Evolutionary conservation across 2,329 filamentous ascomycete genomes (phyloP), one percentile per base, ranked within the genome.

Genomic region (Graphium sp.): DNA sequence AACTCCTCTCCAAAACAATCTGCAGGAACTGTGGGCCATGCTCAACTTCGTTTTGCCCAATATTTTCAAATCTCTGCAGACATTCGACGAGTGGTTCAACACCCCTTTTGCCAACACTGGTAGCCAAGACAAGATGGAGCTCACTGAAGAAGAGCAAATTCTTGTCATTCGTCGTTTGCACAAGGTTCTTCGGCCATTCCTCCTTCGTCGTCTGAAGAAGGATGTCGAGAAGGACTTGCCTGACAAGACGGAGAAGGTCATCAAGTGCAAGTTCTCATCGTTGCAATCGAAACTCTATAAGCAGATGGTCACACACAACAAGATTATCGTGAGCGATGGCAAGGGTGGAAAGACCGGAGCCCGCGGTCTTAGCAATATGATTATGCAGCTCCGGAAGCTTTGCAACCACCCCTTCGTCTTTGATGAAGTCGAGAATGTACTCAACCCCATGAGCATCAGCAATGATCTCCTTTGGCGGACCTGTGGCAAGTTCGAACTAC

Each of bases 51-150:
- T 94, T 22, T 62, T 98, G 27, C 89, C 89, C 4, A 95, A 83
- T 41, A 98, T 98, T 40, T 98, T 98, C 74, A 98, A 98, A 52
- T 95, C 89, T 3, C 84, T 87, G 36, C 94, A 89, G 49, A 95
- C 87, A 2, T 98, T 98, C 46, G 89, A 98, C 50, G 89, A 98
- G 52, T 98, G 89, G 89, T 98, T 98, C 72, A 98, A 95, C 49
- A 98, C 89, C 16, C 89, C 89, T 0, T 98, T 98, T 50, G 89
- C 89, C 41, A 98, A 98, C 49, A 98, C 89, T 5, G 89, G 89
- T 53, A 76, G 83, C 22, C 87, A 95, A 55, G 89, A 98, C 54
- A 93, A 89, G 62, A 98, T 98, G 81, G 87, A 95, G 47, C 64
- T 98, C 37, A 92, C 80, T 9, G 89, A 98, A 89, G 89, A 98